Evolutionary conservation across 2,329 filamentous ascomycete genomes (phyloP).

Genomic region (Pyricularia pennisetigena): DNA sequence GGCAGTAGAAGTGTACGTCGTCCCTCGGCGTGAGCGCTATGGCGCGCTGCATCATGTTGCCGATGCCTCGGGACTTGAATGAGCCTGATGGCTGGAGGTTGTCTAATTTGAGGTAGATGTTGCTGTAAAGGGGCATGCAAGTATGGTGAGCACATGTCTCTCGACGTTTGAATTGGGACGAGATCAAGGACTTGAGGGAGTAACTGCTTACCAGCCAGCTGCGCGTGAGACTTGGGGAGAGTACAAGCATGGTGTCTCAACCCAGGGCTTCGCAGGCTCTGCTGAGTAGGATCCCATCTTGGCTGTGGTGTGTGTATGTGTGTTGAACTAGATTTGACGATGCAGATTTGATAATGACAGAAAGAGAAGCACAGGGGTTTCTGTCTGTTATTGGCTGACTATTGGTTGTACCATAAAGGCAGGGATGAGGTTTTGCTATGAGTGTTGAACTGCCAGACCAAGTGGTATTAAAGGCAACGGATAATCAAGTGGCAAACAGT

Average conservation of each 20-base stretch:
- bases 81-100: conserved; percentile 73
- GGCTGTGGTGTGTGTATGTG: neutral
- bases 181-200: neutral
- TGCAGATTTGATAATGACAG: neutral
- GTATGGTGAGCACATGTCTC: neutral
- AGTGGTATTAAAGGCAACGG: neutral
- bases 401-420: neutral
- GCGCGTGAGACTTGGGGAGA: conserved; percentile 53
- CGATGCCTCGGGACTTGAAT: conserved; percentile 74
- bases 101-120: conserved; percentile 76
- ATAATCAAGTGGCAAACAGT: neutral
- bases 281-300: conserved; percentile 19
- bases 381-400: neutral
- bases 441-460: neutral
- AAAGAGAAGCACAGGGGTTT: neutral
- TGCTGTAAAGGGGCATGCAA: conserved; percentile 27
- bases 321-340: too few relatives aligned
- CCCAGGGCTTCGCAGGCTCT: conserved; percentile 41
- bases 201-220: conserved; percentile 52
- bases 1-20: conserved; percentile 58
- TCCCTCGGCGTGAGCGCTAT: conserved; percentile 23
- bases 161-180: neutral
- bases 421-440: neutral
- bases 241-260: conserved; percentile 57
- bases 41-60: conserved; percentile 54